phyloP scores from a whole-genome alignment of 768 basidiomycete species.

The Leccinum truebloodii region DNA sequence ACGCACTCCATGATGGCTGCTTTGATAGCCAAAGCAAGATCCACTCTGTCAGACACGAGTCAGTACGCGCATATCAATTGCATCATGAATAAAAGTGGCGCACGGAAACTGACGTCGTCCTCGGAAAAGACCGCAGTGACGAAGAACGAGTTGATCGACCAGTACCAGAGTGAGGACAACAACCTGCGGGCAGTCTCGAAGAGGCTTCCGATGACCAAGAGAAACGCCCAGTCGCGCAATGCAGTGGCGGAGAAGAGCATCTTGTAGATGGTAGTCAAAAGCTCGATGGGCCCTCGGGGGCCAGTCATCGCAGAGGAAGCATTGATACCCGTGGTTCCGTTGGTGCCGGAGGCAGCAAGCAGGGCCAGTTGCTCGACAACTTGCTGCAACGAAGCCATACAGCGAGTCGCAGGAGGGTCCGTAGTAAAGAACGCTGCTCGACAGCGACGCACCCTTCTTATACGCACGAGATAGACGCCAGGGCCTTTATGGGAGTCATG shows the following conservation, averaged over 20 bases:
- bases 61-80: not conserved
- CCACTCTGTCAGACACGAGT: constrained; percentile 49
- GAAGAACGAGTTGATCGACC: constrained; percentile 53
- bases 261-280: constrained; percentile 39
- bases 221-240: constrained; percentile 62
- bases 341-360: constrained; percentile 21
- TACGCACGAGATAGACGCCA: constrained; percentile 4
- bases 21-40: constrained; percentile 68
- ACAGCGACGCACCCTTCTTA: constrained; percentile 7
- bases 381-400: constrained; percentile 31
- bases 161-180: constrained; percentile 43
- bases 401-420: not conserved
- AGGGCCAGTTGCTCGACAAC: constrained; percentile 31
- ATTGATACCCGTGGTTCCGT: constrained; percentile 15
- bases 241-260: constrained; percentile 55
- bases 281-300: constrained; percentile 22
- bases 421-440: not conserved
- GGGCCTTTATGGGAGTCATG: not conserved
- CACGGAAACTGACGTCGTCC: constrained; percentile 57
- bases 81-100: constrained; percentile 21
- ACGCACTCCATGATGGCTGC: constrained; percentile 60
- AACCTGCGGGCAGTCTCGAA: constrained; percentile 60
- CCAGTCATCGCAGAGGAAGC: constrained; percentile 9
- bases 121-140: constrained; percentile 64
- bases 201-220: constrained; percentile 60